phyloP scores from a whole-genome alignment of 805 yeast genomes.

The Ogataea methanolica region DNA sequence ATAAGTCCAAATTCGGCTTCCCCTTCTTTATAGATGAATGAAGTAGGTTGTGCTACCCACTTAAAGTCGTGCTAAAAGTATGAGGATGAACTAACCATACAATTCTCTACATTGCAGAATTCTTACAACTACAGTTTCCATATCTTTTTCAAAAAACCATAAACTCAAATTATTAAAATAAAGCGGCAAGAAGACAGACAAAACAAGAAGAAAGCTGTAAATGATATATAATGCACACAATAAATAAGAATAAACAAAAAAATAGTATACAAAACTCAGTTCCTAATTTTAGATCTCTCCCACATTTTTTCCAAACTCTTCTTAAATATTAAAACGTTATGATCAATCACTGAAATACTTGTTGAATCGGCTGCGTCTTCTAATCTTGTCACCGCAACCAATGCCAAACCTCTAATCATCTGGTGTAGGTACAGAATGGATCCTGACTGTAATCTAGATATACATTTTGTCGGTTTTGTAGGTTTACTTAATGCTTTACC shows the following conservation, averaged over 20 bases:
- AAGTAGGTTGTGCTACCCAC: too few species aligned
- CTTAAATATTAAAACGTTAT: slow-evolving; percentile 78
- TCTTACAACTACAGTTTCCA: too few species aligned
- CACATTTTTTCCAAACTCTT: slow-evolving; percentile 71
- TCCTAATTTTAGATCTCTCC: slow-evolving; percentile 38
- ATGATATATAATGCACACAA: neutral
- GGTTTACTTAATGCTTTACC: neutral
- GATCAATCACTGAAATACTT: slow-evolving; percentile 70
- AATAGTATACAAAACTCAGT: neutral
- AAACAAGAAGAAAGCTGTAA: neutral
- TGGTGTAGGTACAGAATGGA: slow-evolving; percentile 79
- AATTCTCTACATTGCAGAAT: too few species aligned
- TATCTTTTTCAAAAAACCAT: too few species aligned
- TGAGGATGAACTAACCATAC: too few species aligned
- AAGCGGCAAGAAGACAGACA: too few species aligned
- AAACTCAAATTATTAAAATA: too few species aligned
- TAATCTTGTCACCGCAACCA: slow-evolving; percentile 79
- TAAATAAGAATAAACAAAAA: neutral
- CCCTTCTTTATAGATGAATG: too few species aligned
- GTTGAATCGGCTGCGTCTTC: slow-evolving; percentile 50
- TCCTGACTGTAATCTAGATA: slow-evolving; percentile 77
- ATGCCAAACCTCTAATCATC: slow-evolving; percentile 88
- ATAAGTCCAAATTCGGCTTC: too few species aligned
- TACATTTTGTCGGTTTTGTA: slow-evolving; percentile 42
- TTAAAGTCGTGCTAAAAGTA: too few species aligned